Conservation (phyloP, 306 rosid genomes). For the Begonia masoniana region DNA sequence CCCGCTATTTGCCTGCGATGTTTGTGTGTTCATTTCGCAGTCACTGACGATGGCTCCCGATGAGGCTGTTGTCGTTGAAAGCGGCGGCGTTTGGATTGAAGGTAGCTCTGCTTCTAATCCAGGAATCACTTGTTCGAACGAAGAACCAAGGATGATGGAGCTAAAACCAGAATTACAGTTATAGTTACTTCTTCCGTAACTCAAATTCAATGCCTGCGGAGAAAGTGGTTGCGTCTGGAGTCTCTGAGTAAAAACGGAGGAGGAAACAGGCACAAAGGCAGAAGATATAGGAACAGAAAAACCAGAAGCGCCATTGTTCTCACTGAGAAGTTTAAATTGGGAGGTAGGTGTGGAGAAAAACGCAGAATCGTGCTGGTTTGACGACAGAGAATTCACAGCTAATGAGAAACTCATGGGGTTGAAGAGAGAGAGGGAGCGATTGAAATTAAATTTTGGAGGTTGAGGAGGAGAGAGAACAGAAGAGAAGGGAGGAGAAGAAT, state of each 20-base stretch:
- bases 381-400: neutral
- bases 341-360: conserved; percentile 13
- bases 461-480: conserved; percentile 21
- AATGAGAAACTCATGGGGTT: conserved; percentile 13
- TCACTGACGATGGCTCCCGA: conserved; percentile 32
- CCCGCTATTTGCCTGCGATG: conserved; percentile 30
- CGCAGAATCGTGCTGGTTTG: conserved; percentile 11
- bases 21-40: conserved; percentile 13
- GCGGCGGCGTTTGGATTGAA: conserved; percentile 37
- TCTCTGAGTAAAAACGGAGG: conserved; percentile 18
- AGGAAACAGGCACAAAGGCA: conserved; percentile 23
- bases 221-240: conserved; percentile 9
- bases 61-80: conserved; percentile 30
- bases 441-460: neutral
- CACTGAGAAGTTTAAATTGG: conserved; percentile 20
- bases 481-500: conserved; percentile 16
- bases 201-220: conserved; percentile 14
- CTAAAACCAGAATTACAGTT: conserved; percentile 11
- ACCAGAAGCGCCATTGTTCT: conserved; percentile 10
- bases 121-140: conserved; percentile 15
- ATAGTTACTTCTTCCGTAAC: conserved; percentile 7
- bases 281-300: conserved; percentile 27
- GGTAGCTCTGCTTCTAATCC: conserved; percentile 30
- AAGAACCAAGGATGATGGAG: conserved; percentile 11
- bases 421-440: conserved; percentile 7